Evolutionary conservation across 352 stramenopile genomes (phyloP), one percentile per base, ranked within the genome.

Genomic region (Pythium dissimile): DNA sequence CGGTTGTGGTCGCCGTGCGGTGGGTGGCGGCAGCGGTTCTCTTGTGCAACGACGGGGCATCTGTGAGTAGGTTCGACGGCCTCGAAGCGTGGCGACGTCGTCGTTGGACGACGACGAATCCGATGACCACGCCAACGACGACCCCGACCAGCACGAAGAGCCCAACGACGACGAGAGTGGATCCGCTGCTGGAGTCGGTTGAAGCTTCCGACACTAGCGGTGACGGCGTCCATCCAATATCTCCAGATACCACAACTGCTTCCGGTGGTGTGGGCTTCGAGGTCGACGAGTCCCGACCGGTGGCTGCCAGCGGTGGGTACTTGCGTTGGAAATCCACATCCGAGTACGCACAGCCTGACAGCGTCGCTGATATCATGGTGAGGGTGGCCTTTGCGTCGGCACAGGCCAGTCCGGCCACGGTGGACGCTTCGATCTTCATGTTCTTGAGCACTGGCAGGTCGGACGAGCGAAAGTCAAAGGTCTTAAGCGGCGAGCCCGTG

Each of bases 81-180:
- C 28, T 52, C 27, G 10, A 15, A 27, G 3, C 32, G 42, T 20
- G 20, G 20, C 10, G 49, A 7, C 47, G 45, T 24, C 60, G 65
- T 13, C 65, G 65, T 43, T 71, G 64, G 30, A 67, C 24, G 30
- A 67, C 24, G n/a, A 64, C n/a, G 20, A 54, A 69, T 1, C 20
- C 52, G 26, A 72, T 66, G 13, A 39, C 27, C 1, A 42, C 59
- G 15, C 47, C 60, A 28, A 72, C 34, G 9, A 59, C 31, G 30
- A 72, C 49, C 6, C 48, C 64, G 13, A 55, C 58, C 13, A 67
- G 34, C n/a, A 67, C 54, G 21, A 71, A 43, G 23, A 60, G 6
- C 18, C 64, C 64, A n/a, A 63, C 53, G 20, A 64, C 32, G 10
- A 71, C 38, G 10, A 50, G 57, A 8, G 30, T 62, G 28, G 38